phyloP scores from a whole-genome alignment of 2,329 filamentous ascomycete species.

The Ophiostoma tasmaniense region DNA sequence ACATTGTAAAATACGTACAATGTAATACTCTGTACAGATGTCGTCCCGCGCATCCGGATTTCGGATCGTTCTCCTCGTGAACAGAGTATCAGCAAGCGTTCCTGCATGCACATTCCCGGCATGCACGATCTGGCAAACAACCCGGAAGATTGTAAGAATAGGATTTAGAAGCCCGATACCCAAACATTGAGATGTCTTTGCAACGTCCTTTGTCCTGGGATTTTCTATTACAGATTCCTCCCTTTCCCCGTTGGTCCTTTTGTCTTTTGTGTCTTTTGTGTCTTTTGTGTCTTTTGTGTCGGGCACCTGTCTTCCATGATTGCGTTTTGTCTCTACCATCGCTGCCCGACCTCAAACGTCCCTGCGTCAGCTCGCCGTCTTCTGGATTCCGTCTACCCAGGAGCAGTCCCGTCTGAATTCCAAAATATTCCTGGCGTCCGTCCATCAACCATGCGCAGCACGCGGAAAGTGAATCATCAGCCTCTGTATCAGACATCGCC shows the following conservation, averaged over 20 bases:
- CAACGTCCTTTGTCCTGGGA: not conserved
- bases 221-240: not conserved
- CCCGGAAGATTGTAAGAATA: not conserved
- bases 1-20: not conserved
- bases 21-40: not conserved
- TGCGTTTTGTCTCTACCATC: not conserved
- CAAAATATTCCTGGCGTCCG: too few species aligned
- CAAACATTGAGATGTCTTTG: not conserved
- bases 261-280: not conserved
- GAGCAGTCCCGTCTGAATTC: too few species aligned
- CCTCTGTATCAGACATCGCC: not conserved
- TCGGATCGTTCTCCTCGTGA: not conserved
- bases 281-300: not conserved
- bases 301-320: not conserved
- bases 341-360: not conserved
- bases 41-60: not conserved
- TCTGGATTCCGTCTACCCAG: not conserved
- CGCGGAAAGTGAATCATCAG: not conserved
- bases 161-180: not conserved
- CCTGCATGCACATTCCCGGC: slow-evolving; percentile 3
- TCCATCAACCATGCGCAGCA: not conserved
- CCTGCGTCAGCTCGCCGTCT: slow-evolving; percentile 1
- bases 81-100: not conserved
- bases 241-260: not conserved
- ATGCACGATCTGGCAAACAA: not conserved